Percentiles rank a stretch among this genome's conserved stretches.
These are phyloP conservation scores for Raddia guianensis DNA, from an alignment of 176 grass and related monocot species.

Conservation along the genomic window DNA sequence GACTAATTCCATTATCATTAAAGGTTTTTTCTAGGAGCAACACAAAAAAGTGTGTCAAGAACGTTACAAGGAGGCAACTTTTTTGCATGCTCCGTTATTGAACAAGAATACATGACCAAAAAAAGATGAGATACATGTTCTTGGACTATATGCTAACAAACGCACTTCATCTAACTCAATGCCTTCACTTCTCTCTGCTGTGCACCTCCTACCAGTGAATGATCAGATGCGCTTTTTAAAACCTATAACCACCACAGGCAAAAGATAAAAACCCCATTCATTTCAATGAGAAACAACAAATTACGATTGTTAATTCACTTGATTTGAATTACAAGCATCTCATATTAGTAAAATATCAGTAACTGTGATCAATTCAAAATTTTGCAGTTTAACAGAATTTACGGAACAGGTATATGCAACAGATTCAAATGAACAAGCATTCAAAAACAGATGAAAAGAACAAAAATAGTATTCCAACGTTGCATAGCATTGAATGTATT, in stretches of 20 bases:
- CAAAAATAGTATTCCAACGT: not conserved
- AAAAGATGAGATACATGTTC: conserved; percentile 16
- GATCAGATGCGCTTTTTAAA: conserved; percentile 70
- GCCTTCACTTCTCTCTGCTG: conserved; percentile 53
- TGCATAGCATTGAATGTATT: too few species aligned
- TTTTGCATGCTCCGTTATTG: conserved; percentile 30
- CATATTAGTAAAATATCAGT: not conserved
- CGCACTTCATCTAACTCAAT: conserved; percentile 17
- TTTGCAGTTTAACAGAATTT: not conserved
- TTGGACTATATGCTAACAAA: conserved; percentile 31
- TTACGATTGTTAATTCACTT: not conserved
- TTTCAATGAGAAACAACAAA: not conserved
- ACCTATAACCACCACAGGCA: conserved; percentile 55
- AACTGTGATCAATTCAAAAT: not conserved
- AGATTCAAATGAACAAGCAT: not conserved
- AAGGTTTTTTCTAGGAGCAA: conserved; percentile 3
- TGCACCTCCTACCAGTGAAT: conserved; percentile 44
- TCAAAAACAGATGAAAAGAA: not conserved
- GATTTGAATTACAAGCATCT: conserved; percentile 10
- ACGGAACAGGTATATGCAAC: not conserved
- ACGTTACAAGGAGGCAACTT: conserved; percentile 21
- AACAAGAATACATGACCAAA: conserved; percentile 8
- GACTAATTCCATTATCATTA: not conserved
- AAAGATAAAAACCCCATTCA: conserved; percentile 38
- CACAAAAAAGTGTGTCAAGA: not conserved